Evolutionary conservation across 2,329 filamentous ascomycete genomes (phyloP), one percentile per base, ranked within the genome.

Genomic region (Seiridium unicorne): DNA sequence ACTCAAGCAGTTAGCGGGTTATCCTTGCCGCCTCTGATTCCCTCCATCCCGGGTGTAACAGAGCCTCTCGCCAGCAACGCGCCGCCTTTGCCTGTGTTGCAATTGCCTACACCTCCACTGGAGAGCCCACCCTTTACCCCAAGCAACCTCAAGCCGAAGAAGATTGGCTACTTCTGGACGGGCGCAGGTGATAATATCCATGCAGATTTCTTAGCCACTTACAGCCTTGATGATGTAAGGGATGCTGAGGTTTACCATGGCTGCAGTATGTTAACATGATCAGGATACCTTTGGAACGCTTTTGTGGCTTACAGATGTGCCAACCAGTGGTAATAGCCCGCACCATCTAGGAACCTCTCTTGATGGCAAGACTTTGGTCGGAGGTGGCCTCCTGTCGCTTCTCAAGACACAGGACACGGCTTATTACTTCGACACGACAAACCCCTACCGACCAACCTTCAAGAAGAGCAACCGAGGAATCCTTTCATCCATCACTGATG

Each of bases 151-250:
- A 83, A 82, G 73, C 85, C 85, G 35, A 88, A 87, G 80, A 88
- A 88, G 76, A 84, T 88, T 68, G 85, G 84, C 0, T 87, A 87
- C 72, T 87, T 87, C 74, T 87, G 84, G 84, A 86, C 84, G 57
- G 84, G 80, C 18, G 77, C 85, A 40, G 85, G 82, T 42, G 84
- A 87, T 66, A 87, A 87, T 66, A 67, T 79, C 51, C 84, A 87
- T 71, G 81, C 81, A 68, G 80, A 87, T 64, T 87, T 87, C 70
- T 70, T 87, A 48, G 82, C 82, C 1, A 84, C 84, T 1, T 81
- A 82, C 69, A 83, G 79, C 68, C 78, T 87, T 4, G 84, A 87
- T 63, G 84, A 87, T 75, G 78, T 80, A 65, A 70, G 75, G 64
- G 7, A 26, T n/a, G 11, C 4, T 18, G 9, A 9, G 4, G 5